Percentiles rank a stretch among this genome's conserved stretches.
These are phyloP conservation scores for Aspergillus tamarii DNA, from an alignment of 2,329 filamentous ascomycete genomes.

Conservation along the genomic window DNA sequence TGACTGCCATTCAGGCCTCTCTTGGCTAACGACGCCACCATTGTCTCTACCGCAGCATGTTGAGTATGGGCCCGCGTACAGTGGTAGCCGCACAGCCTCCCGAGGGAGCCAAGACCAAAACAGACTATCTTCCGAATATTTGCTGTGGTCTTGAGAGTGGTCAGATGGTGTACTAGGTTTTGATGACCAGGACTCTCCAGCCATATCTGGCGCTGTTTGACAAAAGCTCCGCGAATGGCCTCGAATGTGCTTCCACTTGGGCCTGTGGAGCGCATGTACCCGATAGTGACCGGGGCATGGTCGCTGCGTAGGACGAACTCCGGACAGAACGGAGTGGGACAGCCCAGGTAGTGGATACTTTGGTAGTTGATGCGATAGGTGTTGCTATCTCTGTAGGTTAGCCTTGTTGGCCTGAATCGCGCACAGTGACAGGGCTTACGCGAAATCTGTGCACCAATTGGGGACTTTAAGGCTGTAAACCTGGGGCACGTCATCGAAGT, in stretches of 20 bases:
- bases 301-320: constrained; percentile 16
- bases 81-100: constrained; percentile 1
- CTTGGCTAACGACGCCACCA: constrained; percentile 20
- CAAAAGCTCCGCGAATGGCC: constrained; percentile 16
- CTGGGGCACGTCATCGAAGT: constrained; percentile 20
- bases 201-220: constrained; percentile 21
- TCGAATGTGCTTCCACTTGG: constrained; percentile 4
- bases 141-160: constrained; percentile 1
- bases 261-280: constrained; percentile 15
- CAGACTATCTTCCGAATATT: constrained; percentile 29
- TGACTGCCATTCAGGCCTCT: constrained; percentile 5
- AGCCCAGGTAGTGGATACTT: constrained; percentile 23
- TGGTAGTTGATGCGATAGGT: constrained; percentile 25
- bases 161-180: constrained; percentile 18
- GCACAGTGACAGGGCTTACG: constrained; percentile 12
- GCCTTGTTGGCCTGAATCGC: not conserved
- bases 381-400: constrained; percentile 14
- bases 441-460: constrained; percentile 19
- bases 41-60: constrained; percentile 29
- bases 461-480: constrained; percentile 23
- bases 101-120: constrained; percentile 27
- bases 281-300: constrained; percentile 21
- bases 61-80: constrained; percentile 23
- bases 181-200: constrained; percentile 21
- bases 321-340: constrained; percentile 17